Conservation (phyloP, 1,284 basidiomycete species). For the Neonothopanus nambi region DNA sequence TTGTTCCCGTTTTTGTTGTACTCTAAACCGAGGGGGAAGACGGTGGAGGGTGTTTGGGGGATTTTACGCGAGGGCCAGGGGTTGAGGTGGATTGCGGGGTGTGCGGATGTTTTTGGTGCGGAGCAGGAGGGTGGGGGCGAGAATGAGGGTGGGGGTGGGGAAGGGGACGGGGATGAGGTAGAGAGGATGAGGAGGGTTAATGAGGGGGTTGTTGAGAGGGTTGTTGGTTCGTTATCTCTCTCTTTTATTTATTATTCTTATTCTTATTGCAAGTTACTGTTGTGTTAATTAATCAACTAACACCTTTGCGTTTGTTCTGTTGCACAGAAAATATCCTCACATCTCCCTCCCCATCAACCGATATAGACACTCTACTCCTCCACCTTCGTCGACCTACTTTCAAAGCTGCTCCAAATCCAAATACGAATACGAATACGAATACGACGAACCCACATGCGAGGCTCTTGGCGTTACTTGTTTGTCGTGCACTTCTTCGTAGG, state of each 20-base stretch:
- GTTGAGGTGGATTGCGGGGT: slow-evolving; percentile 49
- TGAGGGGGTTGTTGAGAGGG: slow-evolving; percentile 48
- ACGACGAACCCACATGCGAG: slow-evolving; percentile 48
- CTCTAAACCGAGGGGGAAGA: slow-evolving; percentile 68
- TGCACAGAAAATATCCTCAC: slow-evolving; percentile 31
- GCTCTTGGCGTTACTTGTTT: slow-evolving; percentile 59
- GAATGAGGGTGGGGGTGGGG: slow-evolving; percentile 28
- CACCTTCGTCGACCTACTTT: too few species aligned
- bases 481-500: slow-evolving; percentile 45
- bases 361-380: too few species aligned
- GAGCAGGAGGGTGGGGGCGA: slow-evolving; percentile 34
- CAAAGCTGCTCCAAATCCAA: too few species aligned
- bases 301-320: too few species aligned
- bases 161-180: too few species aligned
- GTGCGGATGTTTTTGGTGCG: slow-evolving; percentile 33
- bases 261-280: too few species aligned
- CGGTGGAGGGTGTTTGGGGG: slow-evolving; percentile 66
- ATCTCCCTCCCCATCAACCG: slow-evolving; percentile 5
- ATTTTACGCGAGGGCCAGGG: slow-evolving; percentile 38
- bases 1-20: slow-evolving; percentile 78
- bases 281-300: too few species aligned
- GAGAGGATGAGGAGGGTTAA: slow-evolving; percentile 56
- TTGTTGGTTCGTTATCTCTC: slow-evolving; percentile 53
- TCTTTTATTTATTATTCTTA: neutral
- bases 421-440: too few species aligned